Evolutionary conservation across 768 basidiomycete species (phyloP).

Genomic region (Leccinum subgranulosum): DNA sequence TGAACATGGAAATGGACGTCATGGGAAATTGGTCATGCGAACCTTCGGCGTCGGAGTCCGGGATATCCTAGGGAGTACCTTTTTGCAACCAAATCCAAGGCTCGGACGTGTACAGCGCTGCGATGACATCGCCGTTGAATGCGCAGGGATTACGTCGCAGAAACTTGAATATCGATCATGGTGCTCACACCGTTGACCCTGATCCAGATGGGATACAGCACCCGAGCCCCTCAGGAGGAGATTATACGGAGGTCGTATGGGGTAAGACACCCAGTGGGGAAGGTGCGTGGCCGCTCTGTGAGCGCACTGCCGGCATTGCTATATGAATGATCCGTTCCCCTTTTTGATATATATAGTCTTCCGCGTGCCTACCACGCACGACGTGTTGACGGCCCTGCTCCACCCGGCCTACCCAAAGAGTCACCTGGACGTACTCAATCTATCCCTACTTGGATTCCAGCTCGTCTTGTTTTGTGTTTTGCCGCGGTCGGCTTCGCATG

Average conservation of each 20-base stretch:
- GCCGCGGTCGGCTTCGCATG: slow-evolving; percentile 49
- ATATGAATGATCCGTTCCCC: not conserved
- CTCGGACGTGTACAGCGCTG: not conserved
- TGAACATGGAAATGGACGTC: no score
- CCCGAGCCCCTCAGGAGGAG: slow-evolving; percentile 19
- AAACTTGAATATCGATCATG: not conserved
- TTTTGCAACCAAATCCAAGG: no score
- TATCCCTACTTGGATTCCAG: slow-evolving; percentile 77
- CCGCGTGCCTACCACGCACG: slow-evolving; percentile 87
- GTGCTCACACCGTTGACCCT: slow-evolving; percentile 5
- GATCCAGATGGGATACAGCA: slow-evolving; percentile 11
- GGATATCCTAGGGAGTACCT: no score
- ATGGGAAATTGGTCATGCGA: no score
- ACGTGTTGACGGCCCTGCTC: slow-evolving; percentile 82
- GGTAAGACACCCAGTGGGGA: slow-evolving; percentile 82
- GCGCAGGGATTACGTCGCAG: slow-evolving; percentile 26
- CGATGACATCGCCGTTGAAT: slow-evolving; percentile 18
- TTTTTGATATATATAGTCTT: slow-evolving; percentile 59
- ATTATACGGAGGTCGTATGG: slow-evolving; percentile 64
- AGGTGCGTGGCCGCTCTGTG: slow-evolving; percentile 43
- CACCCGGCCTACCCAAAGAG: slow-evolving; percentile 82
- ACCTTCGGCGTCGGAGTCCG: no score
- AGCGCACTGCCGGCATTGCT: not conserved
- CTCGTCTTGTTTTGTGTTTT: slow-evolving; percentile 66
- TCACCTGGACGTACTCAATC: slow-evolving; percentile 82